Evolutionary conservation across 169 alveolate species (phyloP).

Genomic region (Plasmodium ovale): DNA sequence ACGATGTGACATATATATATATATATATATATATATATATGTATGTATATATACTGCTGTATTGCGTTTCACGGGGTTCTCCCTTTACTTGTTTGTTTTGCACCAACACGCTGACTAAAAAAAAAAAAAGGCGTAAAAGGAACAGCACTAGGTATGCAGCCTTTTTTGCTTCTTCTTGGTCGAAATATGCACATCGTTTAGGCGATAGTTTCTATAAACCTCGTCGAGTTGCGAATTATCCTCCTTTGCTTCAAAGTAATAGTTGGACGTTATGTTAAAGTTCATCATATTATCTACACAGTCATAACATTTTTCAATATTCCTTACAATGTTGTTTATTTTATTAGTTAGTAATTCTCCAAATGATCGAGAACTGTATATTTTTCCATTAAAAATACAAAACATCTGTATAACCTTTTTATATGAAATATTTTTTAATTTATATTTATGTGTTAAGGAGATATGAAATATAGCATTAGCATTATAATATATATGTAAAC

Average conservation of each 20-base stretch:
- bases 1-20: too few relatives aligned
- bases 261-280: constrained; percentile 64
- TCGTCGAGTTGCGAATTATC: constrained; percentile 6
- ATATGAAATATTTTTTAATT: constrained; percentile 22
- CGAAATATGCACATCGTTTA: constrained; percentile 44
- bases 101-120: background rate
- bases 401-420: constrained; percentile 46
- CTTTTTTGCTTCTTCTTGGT: constrained; percentile 42
- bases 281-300: constrained; percentile 58
- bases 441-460: constrained; percentile 47
- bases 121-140: background rate
- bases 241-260: constrained; percentile 35
- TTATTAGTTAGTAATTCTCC: constrained; percentile 70
- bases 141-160: background rate
- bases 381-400: constrained; percentile 70
- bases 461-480: constrained; percentile 65
- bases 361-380: constrained; percentile 56
- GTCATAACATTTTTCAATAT: constrained; percentile 55
- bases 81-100: background rate
- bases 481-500: constrained; percentile 63
- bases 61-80: background rate
- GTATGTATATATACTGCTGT: background rate
- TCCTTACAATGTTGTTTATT: constrained; percentile 53
- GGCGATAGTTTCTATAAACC: constrained; percentile 6
- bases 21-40: too few relatives aligned